phyloP scores from a whole-genome alignment of 495 filamentous ascomycete species.

The Hyaloscypha bicolor region DNA sequence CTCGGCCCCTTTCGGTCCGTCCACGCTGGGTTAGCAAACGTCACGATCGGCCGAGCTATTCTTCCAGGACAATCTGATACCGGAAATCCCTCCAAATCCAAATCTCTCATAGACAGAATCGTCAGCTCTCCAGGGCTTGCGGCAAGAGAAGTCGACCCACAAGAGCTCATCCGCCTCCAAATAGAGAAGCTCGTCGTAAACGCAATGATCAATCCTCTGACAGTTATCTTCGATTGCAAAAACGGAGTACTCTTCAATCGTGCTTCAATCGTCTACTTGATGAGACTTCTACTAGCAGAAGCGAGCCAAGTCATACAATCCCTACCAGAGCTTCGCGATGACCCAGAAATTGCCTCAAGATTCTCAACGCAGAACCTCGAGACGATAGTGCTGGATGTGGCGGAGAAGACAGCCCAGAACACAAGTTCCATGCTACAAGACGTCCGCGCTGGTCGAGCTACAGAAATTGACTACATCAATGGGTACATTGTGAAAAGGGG shows the following conservation, averaged over 20 bases:
- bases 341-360: constrained; percentile 36
- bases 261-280: constrained; percentile 54
- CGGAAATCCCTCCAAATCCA: not conserved
- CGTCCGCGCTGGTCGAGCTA: constrained; percentile 58
- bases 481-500: constrained; percentile 73
- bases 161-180: constrained; percentile 59
- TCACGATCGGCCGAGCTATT: constrained; percentile 58
- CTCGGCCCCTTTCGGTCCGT: constrained; percentile 59
- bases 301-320: constrained; percentile 53
- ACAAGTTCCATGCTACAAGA: constrained; percentile 84
- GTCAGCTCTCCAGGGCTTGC: constrained; percentile 41
- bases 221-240: constrained; percentile 66
- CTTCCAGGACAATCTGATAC: not conserved
- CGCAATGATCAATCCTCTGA: constrained; percentile 79
- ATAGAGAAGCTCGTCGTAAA: constrained; percentile 82
- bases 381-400: constrained; percentile 56
- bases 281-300: constrained; percentile 65
- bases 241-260: constrained; percentile 75
- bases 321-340: constrained; percentile 32
- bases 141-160: constrained; percentile 42
- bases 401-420: constrained; percentile 65
- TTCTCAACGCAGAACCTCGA: constrained; percentile 62
- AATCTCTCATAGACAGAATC: constrained; percentile 27
- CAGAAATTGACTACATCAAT: constrained; percentile 84
- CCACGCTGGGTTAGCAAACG: constrained; percentile 66